Conservation (phyloP, 805 yeast species). For the Candida easanensis region DNA sequence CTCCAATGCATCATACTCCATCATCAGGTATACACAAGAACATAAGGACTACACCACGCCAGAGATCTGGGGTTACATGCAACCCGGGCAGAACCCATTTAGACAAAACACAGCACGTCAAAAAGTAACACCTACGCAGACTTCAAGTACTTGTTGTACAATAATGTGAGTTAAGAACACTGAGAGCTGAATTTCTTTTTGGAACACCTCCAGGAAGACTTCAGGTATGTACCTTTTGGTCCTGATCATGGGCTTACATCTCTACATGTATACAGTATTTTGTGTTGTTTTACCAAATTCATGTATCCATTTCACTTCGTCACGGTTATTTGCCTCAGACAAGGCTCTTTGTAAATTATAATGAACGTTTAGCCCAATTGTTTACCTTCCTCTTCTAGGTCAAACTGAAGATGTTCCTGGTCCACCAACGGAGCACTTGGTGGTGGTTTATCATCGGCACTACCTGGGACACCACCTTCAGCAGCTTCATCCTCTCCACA, state of each 20-base stretch:
- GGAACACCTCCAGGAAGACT: too few relatives aligned
- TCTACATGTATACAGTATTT: not conserved
- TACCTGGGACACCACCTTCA: slow-evolving; percentile 10
- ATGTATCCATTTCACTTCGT: not conserved
- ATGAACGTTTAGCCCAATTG: slow-evolving; percentile 38
- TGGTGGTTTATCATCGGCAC: slow-evolving; percentile 4
- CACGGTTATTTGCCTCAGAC: not conserved
- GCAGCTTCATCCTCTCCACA: slow-evolving; percentile 72
- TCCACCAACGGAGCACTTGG: slow-evolving; percentile 27
- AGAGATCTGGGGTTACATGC: slow-evolving; percentile 38
- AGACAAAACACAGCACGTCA: slow-evolving; percentile 20
- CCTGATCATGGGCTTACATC: too few relatives aligned
- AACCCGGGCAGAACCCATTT: slow-evolving; percentile 37
- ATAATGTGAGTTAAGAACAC: slow-evolving; percentile 30
- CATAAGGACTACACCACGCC: slow-evolving; percentile 37
- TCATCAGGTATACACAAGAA: slow-evolving; percentile 35
- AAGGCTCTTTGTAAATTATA: not conserved
- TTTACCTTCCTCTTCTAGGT: slow-evolving; percentile 45
- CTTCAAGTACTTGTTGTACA: slow-evolving; percentile 35
- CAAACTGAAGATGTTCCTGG: slow-evolving; percentile 42
- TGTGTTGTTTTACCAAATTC: not conserved
- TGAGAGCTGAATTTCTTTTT: too few relatives aligned
- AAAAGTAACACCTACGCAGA: slow-evolving; percentile 1
- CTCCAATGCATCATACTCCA: slow-evolving; percentile 53
- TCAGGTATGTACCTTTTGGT: too few relatives aligned